Conservation (phyloP, 208 protist species). For the Trypanosomatidae sp. region DNA sequence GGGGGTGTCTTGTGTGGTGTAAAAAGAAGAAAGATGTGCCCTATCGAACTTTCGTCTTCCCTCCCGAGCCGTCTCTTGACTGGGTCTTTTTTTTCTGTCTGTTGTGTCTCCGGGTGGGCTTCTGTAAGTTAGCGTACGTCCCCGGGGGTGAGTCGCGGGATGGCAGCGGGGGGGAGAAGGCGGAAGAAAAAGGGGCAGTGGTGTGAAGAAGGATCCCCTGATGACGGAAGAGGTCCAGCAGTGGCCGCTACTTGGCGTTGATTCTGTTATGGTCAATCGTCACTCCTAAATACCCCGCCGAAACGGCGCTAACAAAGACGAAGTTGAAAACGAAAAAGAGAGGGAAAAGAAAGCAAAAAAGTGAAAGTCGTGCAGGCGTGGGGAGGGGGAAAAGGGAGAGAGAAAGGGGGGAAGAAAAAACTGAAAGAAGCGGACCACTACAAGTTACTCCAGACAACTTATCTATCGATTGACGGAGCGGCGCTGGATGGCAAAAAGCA, state of each 20-base stretch:
- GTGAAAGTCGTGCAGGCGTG: not conserved
- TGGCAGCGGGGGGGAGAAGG: not conserved
- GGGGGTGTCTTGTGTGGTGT: not conserved
- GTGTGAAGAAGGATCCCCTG: not conserved
- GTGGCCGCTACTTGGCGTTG: not conserved
- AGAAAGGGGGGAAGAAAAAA: not conserved
- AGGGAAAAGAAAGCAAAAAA: not conserved
- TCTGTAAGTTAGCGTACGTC: not conserved
- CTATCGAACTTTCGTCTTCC: not conserved
- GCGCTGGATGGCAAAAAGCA: not conserved
- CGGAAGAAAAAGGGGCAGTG: not conserved
- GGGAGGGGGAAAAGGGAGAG: not conserved
- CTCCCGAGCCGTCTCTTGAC: not conserved
- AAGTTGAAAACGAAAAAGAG: not conserved
- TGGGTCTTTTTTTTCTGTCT: not conserved
- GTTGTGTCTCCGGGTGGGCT: not conserved
- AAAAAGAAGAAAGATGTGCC: not conserved
- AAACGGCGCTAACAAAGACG: not conserved
- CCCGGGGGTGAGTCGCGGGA: not conserved
- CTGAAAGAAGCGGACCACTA: not conserved
- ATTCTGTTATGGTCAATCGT: not conserved
- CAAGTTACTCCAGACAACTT: not conserved
- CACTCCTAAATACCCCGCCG: not conserved
- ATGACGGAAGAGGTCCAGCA: not conserved
- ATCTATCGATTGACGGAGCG: not conserved